Base-by-base conservation (phyloP, 768 basidiomycete species). In the Tricholoma furcatifolium region DNA sequence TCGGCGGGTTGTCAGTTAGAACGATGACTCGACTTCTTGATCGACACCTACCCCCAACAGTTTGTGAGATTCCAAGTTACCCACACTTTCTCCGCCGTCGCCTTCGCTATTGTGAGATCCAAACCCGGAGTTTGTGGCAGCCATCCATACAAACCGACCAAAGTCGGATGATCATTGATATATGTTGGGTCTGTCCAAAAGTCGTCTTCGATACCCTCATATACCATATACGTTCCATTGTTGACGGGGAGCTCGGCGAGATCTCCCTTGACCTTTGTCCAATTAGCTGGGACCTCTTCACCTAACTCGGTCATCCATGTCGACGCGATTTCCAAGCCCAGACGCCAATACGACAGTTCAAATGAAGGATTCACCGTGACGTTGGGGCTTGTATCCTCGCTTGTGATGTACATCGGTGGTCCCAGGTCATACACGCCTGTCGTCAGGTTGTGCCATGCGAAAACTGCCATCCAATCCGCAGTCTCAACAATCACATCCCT, bases 401-500 rank as follows among this genome's bases (percentile, higher is more conserved):
- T 75, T 20, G 82, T 78, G 32, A 77, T 68, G 55, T 79, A 79
- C 74, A 83, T 72, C 17, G 82, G 82, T n/a, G 83, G 81, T 27
- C 81, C 82, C 1, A 84, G 66, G 61, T 84, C 81, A 57, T 74
- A 83, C 8, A 75, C 68, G 0, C 69, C 65, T 12, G 76, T 79
- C 47, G 71, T 74, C 23, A 59, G 58, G 57, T 83, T 83, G 55
- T 65, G 73, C 73, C 75, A 82, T 17, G 80, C 80, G 55, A 80
- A 83, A 5, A 65, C 73, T 2, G 79, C 70, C 83, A 83, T 84
- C 77, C 79, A 84, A 61, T 84, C 71, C 14, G 83, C 83, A 1
- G 81, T 82, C 50, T 71, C 73, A 38, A 63, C 69, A 4, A 83
- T 71, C n/a, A 83, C 72, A 31, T 71, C 61, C 49, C 67, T 68